phyloP scores from a whole-genome alignment of 2,329 filamentous ascomycete species.

The Phialophora chinensis region DNA sequence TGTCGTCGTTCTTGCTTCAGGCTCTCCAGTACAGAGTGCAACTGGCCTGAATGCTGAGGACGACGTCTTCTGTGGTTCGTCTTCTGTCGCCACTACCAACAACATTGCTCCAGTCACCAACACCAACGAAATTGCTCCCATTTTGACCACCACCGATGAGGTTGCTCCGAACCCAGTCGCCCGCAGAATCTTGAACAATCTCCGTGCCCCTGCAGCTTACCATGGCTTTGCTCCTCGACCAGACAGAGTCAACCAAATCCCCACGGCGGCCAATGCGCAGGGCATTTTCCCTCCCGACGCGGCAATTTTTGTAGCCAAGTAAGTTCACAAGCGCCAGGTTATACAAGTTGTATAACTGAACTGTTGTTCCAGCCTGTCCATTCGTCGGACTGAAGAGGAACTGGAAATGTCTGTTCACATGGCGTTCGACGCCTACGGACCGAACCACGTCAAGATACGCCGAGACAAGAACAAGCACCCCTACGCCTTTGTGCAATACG shows the following conservation, averaged over 20 bases:
- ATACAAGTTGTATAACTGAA: slow-evolving; percentile 23
- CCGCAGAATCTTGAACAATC: slow-evolving; percentile 8
- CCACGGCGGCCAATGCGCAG: slow-evolving; percentile 46
- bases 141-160: not conserved
- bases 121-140: slow-evolving; percentile 27
- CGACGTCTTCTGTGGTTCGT: not conserved
- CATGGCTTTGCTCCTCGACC: slow-evolving; percentile 35
- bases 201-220: slow-evolving; percentile 10
- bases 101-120: not conserved
- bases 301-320: slow-evolving; percentile 51
- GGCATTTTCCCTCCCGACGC: slow-evolving; percentile 47
- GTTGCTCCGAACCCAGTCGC: slow-evolving; percentile 10
- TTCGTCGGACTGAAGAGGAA: slow-evolving; percentile 40
- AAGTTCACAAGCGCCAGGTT: slow-evolving; percentile 31
- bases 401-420: slow-evolving; percentile 43
- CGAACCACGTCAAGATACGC: slow-evolving; percentile 47
- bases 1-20: not conserved
- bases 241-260: slow-evolving; percentile 42
- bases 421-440: slow-evolving; percentile 44
- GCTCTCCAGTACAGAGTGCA: not conserved
- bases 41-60: not conserved
- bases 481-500: slow-evolving; percentile 49
- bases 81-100: not conserved
- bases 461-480: slow-evolving; percentile 45
- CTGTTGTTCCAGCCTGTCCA: slow-evolving; percentile 40